Conservation (phyloP, 2,329 filamentous ascomycete genomes). For the Gyromitra esculenta region DNA sequence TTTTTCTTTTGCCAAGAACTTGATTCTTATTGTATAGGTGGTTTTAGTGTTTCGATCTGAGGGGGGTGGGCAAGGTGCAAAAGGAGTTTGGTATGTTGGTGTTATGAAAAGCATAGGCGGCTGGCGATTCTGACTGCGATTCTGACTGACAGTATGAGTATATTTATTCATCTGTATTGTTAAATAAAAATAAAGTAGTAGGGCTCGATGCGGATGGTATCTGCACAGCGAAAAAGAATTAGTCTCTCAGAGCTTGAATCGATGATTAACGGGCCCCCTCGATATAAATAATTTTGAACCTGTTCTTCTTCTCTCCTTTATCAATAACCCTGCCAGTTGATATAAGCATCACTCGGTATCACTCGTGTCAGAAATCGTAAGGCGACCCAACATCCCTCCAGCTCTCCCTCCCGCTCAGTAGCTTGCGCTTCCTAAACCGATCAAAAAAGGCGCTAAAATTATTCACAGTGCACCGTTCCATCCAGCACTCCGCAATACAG, state of each 20-base stretch:
- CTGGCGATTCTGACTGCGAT: neutral
- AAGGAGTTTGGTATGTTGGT: slow-evolving; percentile 5
- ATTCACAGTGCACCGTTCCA: neutral
- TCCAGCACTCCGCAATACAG: neutral
- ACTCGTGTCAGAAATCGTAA: neutral
- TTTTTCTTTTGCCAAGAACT: neutral
- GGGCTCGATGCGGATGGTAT: neutral
- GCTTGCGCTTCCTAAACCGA: neutral
- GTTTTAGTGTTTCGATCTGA: neutral
- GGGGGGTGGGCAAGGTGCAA: neutral
- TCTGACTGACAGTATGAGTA: neutral
- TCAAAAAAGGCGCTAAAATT: slow-evolving; percentile 13
- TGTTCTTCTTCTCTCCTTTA: neutral
- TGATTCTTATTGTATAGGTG: neutral
- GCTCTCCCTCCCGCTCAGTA: slow-evolving; percentile 10
- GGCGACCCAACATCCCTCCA: neutral
- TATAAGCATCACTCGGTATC: neutral
- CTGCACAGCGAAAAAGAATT: neutral
- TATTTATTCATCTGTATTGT: neutral
- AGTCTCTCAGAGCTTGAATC: neutral
- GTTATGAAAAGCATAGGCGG: neutral
- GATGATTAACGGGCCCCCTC: too few species aligned
- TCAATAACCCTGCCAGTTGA: too few species aligned
- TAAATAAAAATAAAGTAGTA: slow-evolving; percentile 11
- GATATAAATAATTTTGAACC: too few species aligned